phyloP scores from a whole-genome alignment of 148 eudicot species.

The Rhododendron ovatum region DNA sequence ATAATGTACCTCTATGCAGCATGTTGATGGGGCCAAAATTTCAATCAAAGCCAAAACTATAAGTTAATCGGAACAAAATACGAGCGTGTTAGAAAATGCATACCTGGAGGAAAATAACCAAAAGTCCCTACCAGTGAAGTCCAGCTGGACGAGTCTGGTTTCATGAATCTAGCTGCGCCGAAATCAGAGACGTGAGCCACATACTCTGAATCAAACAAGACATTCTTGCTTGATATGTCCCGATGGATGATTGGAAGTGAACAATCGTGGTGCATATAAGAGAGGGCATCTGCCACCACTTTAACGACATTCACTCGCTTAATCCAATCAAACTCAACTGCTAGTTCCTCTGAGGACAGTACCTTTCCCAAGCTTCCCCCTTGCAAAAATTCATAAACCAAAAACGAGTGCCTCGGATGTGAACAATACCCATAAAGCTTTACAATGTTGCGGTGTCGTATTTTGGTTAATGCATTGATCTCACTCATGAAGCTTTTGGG shows the following conservation, averaged over 20 bases:
- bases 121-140: not conserved
- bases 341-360: not conserved
- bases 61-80: too few relatives aligned
- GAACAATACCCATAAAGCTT: not conserved
- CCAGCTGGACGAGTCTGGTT: not conserved
- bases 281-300: not conserved
- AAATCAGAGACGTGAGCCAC: not conserved
- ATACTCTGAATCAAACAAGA: not conserved
- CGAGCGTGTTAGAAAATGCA: not conserved
- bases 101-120: not conserved
- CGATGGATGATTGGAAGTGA: not conserved
- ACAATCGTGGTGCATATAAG: not conserved
- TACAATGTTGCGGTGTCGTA: not conserved
- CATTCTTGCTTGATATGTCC: not conserved
- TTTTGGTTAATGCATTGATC: not conserved
- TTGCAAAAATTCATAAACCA: not conserved
- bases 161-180: not conserved
- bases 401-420: not conserved
- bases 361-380: not conserved
- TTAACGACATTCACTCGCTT: not conserved
- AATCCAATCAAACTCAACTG: not conserved
- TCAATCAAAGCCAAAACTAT: too few relatives aligned
- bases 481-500: not conserved
- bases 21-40: too few relatives aligned
- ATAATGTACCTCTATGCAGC: too few relatives aligned